Evolutionary conservation across 768 basidiomycete genomes (phyloP), one percentile per base, ranked within the genome.

Genomic region (Gloeopeniophorella convolvens): DNA sequence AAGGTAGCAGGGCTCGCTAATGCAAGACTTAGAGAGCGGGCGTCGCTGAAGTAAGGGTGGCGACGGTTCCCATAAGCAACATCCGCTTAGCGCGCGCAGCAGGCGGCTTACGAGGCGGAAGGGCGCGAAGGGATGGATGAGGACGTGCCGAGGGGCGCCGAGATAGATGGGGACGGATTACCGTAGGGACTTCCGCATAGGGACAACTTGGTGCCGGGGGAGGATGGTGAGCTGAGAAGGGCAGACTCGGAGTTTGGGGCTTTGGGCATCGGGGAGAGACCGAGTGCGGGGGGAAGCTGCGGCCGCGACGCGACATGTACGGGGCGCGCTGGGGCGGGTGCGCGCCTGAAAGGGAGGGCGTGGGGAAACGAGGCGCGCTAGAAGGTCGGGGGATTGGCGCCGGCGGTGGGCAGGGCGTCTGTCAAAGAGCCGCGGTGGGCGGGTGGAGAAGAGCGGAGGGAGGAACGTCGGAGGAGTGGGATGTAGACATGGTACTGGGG

Each of bases 231-330:
- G 46, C 42, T 32, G 45, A 37, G 16, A 28, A 15, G 27, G 13
- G 35, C 32, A n/a, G n/a, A 16, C 28, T 54, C 52, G 52, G 52
- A 48, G 45, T 53, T 53, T 43, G 51, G 46, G 34, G 51, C 45
- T 28, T n/a, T n/a, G n/a, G n/a, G n/a, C n/a, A n/a, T n/a, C n/a
- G 32, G 30, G 23, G 45, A 28, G 28, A 11, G 18, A 10, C 46
- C 40, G 45, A 37, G 33, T n/a, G 46, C 18, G 35, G 41, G 23
- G 7, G 37, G 48, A 26, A 16, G 24, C 16, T 37, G 36, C n/a
- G 36, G 30, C 35, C n/a, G n/a, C n/a, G 51, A 47, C 44, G 52
- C 52, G 52, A 54, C 34, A 8, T 54, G 47, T 27, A 39, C 52
- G 52, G 52, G 52, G 46, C 41, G 41, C 46, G 42, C 12, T 43